Evolutionary conservation across 176 grass and related monocot species (phyloP).

Genomic region (Chloris gayana): DNA sequence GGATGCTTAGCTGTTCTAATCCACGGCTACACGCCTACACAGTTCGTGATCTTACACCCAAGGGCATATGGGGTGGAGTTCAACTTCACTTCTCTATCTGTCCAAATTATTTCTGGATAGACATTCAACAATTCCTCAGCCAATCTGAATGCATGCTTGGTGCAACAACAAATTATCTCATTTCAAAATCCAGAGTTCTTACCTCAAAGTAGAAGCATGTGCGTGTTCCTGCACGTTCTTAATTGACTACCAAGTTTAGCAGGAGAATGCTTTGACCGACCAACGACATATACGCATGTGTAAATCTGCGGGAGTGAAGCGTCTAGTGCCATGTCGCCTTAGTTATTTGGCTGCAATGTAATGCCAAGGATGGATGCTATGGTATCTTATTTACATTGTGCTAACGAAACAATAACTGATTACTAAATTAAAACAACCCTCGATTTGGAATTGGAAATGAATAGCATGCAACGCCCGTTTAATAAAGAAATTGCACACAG

Average conservation of each 20-base stretch:
- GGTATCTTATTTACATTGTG: not conserved
- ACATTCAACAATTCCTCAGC: not conserved
- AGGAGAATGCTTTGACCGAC: conserved; percentile 32
- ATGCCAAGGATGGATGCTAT: not conserved
- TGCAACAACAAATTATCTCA: not conserved
- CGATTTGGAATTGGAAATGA: conserved; percentile 13
- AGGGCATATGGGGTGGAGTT: not conserved
- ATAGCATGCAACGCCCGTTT: not conserved
- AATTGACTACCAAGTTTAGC: not conserved
- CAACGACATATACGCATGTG: not conserved
- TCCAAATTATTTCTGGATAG: not conserved
- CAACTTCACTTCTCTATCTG: conserved; percentile 10
- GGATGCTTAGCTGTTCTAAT: not conserved
- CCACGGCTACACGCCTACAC: not conserved
- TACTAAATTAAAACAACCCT: not conserved
- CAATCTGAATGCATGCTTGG: not conserved
- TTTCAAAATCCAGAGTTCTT: not conserved
- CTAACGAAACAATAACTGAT: not conserved
- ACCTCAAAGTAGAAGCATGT: not conserved
- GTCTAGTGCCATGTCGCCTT: conserved; percentile 18
- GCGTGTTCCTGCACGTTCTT: conserved; percentile 8
- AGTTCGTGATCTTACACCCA: not conserved
- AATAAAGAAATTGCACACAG: not conserved
- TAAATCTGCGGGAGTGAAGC: not conserved
- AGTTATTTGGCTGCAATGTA: conserved; percentile 5